phyloP scores from a whole-genome alignment of 2,329 filamentous ascomycete genomes.

The Chrysoporthe deuterocubensis region DNA sequence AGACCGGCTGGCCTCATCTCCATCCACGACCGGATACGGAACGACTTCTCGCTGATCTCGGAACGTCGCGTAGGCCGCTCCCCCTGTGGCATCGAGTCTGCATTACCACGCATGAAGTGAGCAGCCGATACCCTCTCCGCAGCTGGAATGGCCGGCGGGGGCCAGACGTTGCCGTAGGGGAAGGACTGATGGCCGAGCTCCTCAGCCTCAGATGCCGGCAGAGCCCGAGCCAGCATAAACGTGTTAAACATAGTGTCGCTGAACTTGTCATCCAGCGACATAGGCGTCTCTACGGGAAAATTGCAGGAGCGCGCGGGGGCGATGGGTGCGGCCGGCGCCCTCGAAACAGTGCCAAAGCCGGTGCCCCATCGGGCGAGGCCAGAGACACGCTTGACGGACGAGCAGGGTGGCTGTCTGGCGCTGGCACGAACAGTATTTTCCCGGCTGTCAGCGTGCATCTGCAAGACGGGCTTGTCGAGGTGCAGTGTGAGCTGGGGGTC shows the following conservation, averaged over 20 bases:
- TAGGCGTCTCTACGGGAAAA: constrained; percentile 56
- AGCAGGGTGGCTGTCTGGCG: constrained; percentile 20
- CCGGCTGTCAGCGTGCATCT: constrained; percentile 48
- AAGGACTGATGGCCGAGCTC: constrained; percentile 39
- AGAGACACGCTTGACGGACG: constrained; percentile 1
- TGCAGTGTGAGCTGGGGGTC: constrained; percentile 72
- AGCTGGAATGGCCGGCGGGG: constrained; percentile 72
- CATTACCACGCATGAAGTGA: constrained; percentile 27
- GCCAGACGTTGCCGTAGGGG: constrained; percentile 70
- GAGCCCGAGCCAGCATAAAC: constrained; percentile 66
- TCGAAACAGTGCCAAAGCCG: background rate
- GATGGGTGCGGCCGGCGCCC: background rate
- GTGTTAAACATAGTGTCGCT: constrained; percentile 63
- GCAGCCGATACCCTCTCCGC: constrained; percentile 52
- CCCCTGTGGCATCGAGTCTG: constrained; percentile 35
- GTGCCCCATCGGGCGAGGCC: constrained; percentile 10
- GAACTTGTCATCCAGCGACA: constrained; percentile 51
- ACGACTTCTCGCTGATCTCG: constrained; percentile 71
- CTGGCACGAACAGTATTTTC: constrained; percentile 31
- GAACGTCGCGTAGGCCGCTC: constrained; percentile 51
- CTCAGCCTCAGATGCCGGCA: constrained; percentile 42
- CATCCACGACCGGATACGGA: constrained; percentile 78
- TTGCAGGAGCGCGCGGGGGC: constrained; percentile 35
- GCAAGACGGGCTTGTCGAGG: constrained; percentile 71
- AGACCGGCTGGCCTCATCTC: constrained; percentile 56